These are phyloP conservation scores for Saccharomycopsis sp. DNA, from an alignment of 805 yeast genomes.

Conservation along the genomic window DNA sequence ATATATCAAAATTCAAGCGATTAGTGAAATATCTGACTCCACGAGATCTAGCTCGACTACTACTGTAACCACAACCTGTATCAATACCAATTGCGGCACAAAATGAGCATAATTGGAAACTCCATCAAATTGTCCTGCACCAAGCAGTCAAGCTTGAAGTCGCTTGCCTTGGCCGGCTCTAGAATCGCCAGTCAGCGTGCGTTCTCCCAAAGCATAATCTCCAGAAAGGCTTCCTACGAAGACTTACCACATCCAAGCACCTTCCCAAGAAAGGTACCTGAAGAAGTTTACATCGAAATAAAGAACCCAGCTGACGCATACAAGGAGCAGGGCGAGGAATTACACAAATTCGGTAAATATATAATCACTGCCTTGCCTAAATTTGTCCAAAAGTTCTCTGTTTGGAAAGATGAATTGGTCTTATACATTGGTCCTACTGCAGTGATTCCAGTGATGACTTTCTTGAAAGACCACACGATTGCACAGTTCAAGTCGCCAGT, in stretches of 20 bases:
- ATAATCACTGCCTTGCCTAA: slow-evolving; percentile 75
- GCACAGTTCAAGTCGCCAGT: slow-evolving; percentile 72
- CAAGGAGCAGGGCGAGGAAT: slow-evolving; percentile 56
- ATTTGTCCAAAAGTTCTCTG: slow-evolving; percentile 74
- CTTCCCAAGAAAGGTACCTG: slow-evolving; percentile 20
- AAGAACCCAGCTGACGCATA: slow-evolving; percentile 76
- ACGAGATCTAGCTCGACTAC: not conserved
- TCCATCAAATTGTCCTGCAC: not conserved
- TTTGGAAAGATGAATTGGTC: slow-evolving; percentile 86
- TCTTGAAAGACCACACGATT: slow-evolving; percentile 71
- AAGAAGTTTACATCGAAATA: slow-evolving; percentile 18
- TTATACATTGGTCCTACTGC: slow-evolving; percentile 72
- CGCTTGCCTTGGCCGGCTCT: not conserved
- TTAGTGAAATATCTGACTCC: not conserved
- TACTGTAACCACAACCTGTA: no score
- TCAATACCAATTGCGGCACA: no score
- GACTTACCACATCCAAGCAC: slow-evolving; percentile 17
- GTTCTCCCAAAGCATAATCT: not conserved
- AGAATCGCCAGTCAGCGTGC: not conserved
- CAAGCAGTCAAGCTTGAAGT: not conserved
- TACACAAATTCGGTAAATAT: slow-evolving; percentile 77
- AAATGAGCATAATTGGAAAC: not conserved
- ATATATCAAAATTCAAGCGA: not conserved
- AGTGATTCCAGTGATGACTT: slow-evolving; percentile 60
- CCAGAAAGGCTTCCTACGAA: slow-evolving; percentile 13